phyloP scores from a whole-genome alignment of 148 eudicot species.

The Rhododendron molle region DNA sequence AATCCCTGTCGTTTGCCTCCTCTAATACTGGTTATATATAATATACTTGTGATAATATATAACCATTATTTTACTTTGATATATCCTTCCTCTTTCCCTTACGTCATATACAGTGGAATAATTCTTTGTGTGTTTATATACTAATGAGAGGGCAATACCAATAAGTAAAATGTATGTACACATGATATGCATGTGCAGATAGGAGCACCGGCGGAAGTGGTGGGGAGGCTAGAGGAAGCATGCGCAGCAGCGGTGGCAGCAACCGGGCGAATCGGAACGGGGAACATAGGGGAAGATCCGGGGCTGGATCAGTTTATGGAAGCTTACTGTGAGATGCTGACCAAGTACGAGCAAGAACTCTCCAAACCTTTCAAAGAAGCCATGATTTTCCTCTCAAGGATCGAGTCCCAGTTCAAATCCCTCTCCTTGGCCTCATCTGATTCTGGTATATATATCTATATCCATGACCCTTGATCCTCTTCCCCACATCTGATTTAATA shows the following conservation, averaged over 20 bases:
- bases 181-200: slow-evolving; percentile 34
- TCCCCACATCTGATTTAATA: slow-evolving; percentile 14
- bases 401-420: slow-evolving; percentile 84
- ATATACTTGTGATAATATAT: too few species aligned
- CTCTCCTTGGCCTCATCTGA: slow-evolving; percentile 59
- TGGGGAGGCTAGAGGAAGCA: slow-evolving; percentile 80
- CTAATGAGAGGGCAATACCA: background rate
- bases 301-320: slow-evolving; percentile 96
- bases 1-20: too few species aligned
- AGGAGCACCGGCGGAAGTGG: slow-evolving; percentile 95
- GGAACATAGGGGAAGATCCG: slow-evolving; percentile 76
- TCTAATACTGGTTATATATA: too few species aligned
- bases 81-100: too few species aligned
- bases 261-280: slow-evolving; percentile 9
- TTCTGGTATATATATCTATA: slow-evolving; percentile 33
- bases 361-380: slow-evolving; percentile 94
- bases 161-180: background rate
- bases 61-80: too few species aligned
- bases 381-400: slow-evolving; percentile 79
- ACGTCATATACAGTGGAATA: too few species aligned
- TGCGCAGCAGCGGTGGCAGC: slow-evolving; percentile 35
- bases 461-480: background rate
- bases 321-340: slow-evolving; percentile 94
- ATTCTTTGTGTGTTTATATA: too few species aligned
- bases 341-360: slow-evolving; percentile 85